Evolutionary conservation across 495 filamentous ascomycete species (phyloP), one percentile per base, ranked within the genome.

Genomic region (Aspergillus mulundensis): DNA sequence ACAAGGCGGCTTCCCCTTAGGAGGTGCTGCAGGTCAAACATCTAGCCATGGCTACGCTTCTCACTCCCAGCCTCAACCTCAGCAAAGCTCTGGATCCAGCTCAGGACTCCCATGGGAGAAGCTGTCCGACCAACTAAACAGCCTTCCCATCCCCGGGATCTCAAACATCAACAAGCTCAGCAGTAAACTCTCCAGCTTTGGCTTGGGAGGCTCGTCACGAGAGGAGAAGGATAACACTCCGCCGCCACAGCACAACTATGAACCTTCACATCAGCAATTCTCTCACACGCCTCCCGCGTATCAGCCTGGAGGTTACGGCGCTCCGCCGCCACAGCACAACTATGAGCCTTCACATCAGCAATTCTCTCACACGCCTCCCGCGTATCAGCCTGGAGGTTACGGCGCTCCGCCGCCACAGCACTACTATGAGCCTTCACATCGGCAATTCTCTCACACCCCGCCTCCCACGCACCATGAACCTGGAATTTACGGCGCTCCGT

Each of bases 141-240:
- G 60, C 39, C 65, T 77, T 8, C 72, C 71, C 18, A 76, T 77
- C 24, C 75, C 75, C 0, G 74, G 75, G 12, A 67, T 77, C 25
- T 76, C 71, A 1, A 70, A 68, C 20, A 32, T 77, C 38, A 63
- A 64, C 36, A 75, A 73, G 36, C 61, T 75, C 14, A 66, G 66
- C 41, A 73, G 69, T 23, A 69, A 66, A 18, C 57, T 73, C 36
- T 72, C 70, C 3, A 61, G 62, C 43, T 64, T 76, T 67, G 68
- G 81, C 65, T 59, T 81, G 63, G 69, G 82, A 57, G 66, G 77
- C 11, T 75, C 64, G 24, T 62, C 62, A 20, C 47, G 59, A 1
- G 54, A 67, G 14, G 63, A 66, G 8, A 61, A 56, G 10, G 60
- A 63, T 44, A 15, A 30, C 47, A 28, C 38, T 7, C 46, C 58